Evolutionary conservation across 495 filamentous ascomycete species (phyloP).

Genomic region (Cladorrhinum samala): DNA sequence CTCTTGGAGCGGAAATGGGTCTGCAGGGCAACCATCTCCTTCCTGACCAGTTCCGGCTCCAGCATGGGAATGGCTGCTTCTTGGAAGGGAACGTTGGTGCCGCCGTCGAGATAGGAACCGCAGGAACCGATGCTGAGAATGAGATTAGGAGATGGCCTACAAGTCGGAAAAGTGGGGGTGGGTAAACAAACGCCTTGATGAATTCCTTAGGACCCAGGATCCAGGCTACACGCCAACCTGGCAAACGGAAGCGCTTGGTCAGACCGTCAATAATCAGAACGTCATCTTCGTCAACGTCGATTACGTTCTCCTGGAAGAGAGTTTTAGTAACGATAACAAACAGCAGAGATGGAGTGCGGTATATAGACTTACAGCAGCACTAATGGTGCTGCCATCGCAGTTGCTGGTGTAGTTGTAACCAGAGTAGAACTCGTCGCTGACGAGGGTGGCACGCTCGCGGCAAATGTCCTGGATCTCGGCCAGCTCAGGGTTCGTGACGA

Average conservation of each 20-base stretch:
- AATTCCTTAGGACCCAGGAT: slow-evolving; percentile 94
- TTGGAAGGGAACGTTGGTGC: slow-evolving; percentile 92
- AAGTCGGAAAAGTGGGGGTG: background rate
- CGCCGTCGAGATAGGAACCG: slow-evolving; percentile 92
- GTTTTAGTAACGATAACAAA: background rate
- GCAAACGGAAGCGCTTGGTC: slow-evolving; percentile 93
- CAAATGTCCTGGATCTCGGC: slow-evolving; percentile 87
- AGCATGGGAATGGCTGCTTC: slow-evolving; percentile 91
- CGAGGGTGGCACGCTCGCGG: slow-evolving; percentile 80
- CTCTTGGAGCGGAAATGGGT: slow-evolving; percentile 81
- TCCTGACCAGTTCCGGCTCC: slow-evolving; percentile 67
- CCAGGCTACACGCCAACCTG: slow-evolving; percentile 96
- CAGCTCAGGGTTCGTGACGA: slow-evolving; percentile 73
- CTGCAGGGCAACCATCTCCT: slow-evolving; percentile 89
- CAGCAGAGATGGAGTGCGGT: background rate
- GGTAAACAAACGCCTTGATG: slow-evolving; percentile 62
- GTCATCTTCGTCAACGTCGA: slow-evolving; percentile 59
- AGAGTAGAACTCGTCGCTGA: slow-evolving; percentile 95
- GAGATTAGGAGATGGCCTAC: too few relatives aligned
- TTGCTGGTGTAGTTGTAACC: slow-evolving; percentile 89
- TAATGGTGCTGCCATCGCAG: slow-evolving; percentile 85
- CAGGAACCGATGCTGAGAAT: slow-evolving; percentile 78
- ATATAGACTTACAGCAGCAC: too few relatives aligned
- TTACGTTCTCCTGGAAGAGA: slow-evolving; percentile 66
- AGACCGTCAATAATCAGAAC: slow-evolving; percentile 93